Evolutionary conservation across 805 yeast genomes (phyloP).

Genomic region (Metschnikowia koreensis): DNA sequence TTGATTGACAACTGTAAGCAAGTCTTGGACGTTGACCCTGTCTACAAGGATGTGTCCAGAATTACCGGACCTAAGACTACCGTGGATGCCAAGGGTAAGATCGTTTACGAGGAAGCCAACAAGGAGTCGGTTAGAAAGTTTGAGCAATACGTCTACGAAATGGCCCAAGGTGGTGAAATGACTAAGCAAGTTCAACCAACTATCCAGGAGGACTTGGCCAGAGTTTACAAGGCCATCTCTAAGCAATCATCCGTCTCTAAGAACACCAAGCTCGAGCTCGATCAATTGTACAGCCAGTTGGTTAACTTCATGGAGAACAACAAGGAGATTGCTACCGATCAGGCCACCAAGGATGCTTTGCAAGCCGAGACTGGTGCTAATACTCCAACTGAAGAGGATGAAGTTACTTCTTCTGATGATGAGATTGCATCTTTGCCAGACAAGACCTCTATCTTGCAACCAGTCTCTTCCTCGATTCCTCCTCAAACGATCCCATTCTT

Average conservation of each 20-base stretch:
- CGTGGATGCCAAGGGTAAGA: constrained; percentile 84
- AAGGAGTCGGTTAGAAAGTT: constrained; percentile 91
- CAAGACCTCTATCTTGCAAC: constrained; percentile 63
- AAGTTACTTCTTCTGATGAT: constrained; percentile 48
- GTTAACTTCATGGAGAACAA: constrained; percentile 66
- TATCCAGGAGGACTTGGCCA: constrained; percentile 79
- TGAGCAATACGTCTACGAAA: constrained; percentile 91
- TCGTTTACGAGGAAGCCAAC: constrained; percentile 78
- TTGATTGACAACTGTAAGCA: constrained; percentile 94
- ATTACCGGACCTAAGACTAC: constrained; percentile 95
- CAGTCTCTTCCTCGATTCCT: constrained; percentile 72
- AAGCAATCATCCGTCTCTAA: constrained; percentile 66
- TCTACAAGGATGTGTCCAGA: constrained; percentile 88
- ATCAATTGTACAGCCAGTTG: constrained; percentile 67
- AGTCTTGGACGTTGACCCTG: constrained; percentile 77
- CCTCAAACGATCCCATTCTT: constrained; percentile 91
- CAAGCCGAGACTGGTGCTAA: constrained; percentile 44
- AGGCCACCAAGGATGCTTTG: constrained; percentile 54
- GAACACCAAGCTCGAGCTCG: constrained; percentile 64
- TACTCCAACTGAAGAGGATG: constrained; percentile 38
- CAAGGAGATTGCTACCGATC: constrained; percentile 67
- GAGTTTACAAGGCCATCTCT: constrained; percentile 77
- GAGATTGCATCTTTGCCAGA: constrained; percentile 86
- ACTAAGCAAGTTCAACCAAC: constrained; percentile 70
- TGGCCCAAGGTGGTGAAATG: constrained; percentile 92